Evolutionary conservation across 805 yeast genomes (phyloP), one percentile per base, ranked within the genome.

Genomic region (Millerago galiae): DNA sequence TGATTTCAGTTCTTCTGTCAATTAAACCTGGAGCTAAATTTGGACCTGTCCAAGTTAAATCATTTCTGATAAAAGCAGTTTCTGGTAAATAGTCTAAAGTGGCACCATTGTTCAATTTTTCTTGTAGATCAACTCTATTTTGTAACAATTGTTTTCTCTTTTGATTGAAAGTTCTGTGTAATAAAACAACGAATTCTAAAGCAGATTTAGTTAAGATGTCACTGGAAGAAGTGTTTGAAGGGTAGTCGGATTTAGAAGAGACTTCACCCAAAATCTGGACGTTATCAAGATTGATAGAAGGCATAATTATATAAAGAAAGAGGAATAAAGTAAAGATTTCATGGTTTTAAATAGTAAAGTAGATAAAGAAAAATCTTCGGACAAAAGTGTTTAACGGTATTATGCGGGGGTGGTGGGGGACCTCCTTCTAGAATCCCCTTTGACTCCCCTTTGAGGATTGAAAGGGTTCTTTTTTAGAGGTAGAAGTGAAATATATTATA

Each of bases 1-100:
- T 84, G 61, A 84, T 84, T 64, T 84, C 95, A 27, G 80, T 81
- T 57, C 86, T 74, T 68, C 95, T 76, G 59, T 80, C 81, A 46
- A 75, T 72, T 50, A 84, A 65, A 27, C 90, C 90, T 18, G 79
- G 81, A 21, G 86, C 89, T 39, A 80, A 71, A 35, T 83, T 75
- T 17, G 81, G 77, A 50, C 93, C 90, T 47, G 71, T 75, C 93
- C 93, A 84, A 18, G 77, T 74, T 32, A 83, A 77, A 55, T 84
- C 86, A 32, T 79, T 70, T 67, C 93, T 75, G 54, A 84, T 81
- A 54, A 65, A 58, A 45, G 66, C 71, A 17, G 90, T 83, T 60
- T 81, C 90, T 33, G 74, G 73, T 45, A 82, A 68, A 60, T 80
- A 84, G 46, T 73, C 77, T 35, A 86, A 50, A 9, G 37, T 39